These are phyloP conservation scores for Panus rudis DNA, from an alignment of 768 basidiomycete species.

Conservation along the genomic window DNA sequence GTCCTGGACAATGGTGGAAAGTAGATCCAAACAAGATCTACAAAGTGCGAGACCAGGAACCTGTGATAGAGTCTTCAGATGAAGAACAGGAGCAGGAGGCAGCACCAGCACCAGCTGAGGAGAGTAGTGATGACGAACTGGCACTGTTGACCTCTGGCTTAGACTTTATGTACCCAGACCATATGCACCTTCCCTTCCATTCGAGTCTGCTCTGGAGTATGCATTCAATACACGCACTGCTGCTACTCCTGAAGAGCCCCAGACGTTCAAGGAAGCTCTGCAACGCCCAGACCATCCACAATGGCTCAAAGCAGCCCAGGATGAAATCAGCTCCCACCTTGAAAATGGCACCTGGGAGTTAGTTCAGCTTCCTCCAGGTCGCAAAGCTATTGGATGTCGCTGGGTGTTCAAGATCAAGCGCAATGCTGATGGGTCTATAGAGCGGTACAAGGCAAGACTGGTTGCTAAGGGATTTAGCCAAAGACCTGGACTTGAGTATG, in stretches of 20 bases:
- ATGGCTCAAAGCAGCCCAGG: conserved; percentile 10
- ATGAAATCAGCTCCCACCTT: conserved; percentile 9
- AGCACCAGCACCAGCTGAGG: no score
- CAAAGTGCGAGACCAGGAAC: no score
- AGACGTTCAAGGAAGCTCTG: conserved; percentile 2
- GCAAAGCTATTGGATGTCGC: conserved; percentile 22
- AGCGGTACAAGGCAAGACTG: conserved; percentile 34
- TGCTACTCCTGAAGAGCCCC: not conserved
- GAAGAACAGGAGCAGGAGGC: no score
- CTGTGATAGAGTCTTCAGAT: no score
- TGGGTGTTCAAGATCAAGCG: conserved; percentile 39
- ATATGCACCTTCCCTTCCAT: no score
- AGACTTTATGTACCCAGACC: not conserved
- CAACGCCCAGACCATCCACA: conserved; percentile 10
- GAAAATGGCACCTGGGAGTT: conserved; percentile 9
- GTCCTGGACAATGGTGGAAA: conserved; percentile 2
- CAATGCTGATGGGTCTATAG: conserved; percentile 14
- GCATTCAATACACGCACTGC: not conserved
- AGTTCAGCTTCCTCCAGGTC: not conserved
- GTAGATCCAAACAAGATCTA: no score
- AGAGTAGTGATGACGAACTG: no score
- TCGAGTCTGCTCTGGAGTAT: not conserved
- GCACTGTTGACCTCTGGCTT: not conserved
- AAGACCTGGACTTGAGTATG: conserved; percentile 31
- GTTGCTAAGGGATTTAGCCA: conserved; percentile 39